A percentile compares a stretch with the other conserved stretches of the same genome.
Conservation (phyloP, 2,329 filamentous ascomycete genomes). For the Purpureocillium lavendulum region DNA sequence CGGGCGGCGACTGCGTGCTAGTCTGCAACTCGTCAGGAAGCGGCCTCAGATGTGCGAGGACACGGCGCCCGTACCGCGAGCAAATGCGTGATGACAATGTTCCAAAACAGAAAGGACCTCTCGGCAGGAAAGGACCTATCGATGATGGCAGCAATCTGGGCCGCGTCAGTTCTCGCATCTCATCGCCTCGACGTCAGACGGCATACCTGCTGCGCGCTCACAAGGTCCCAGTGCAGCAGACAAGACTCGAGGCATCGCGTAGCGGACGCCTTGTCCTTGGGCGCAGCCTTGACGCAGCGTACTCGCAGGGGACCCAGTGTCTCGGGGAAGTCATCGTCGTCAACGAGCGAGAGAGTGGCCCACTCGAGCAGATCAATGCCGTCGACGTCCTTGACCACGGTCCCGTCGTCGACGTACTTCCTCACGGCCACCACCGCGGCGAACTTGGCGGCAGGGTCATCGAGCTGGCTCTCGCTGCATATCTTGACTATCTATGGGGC, state of each 20-base stretch:
- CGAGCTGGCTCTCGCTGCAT: conserved; percentile 43
- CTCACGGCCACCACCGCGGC: conserved; percentile 35
- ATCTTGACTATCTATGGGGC: conserved; percentile 33
- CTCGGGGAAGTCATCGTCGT: conserved; percentile 32
- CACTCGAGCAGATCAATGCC: conserved; percentile 47
- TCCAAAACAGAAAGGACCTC: conserved; percentile 43
- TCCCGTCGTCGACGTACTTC: conserved; percentile 36
- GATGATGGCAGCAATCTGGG: conserved; percentile 43
- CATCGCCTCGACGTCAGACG: no score
- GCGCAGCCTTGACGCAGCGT: conserved; percentile 43
- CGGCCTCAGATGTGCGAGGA: neutral
- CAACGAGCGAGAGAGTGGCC: conserved; percentile 31
- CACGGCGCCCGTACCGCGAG: conserved; percentile 34
- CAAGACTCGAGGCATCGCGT: conserved; percentile 43
- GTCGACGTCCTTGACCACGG: conserved; percentile 39
- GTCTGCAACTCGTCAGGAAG: conserved; percentile 21
- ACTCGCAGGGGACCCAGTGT: conserved; percentile 42
- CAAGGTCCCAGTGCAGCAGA: conserved; percentile 45
- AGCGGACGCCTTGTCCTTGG: conserved; percentile 33
- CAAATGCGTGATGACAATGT: conserved; percentile 44
- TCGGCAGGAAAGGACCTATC: conserved; percentile 43
- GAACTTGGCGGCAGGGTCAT: conserved; percentile 37
- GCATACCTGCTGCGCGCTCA: conserved; percentile 48
- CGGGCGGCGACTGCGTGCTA: conserved; percentile 35
- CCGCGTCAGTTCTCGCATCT: no score